A percentile compares a stretch with the other conserved stretches of the same genome.
phyloP scores from a whole-genome alignment of 768 basidiomycete species.

The Krasilnikovozyma curviuscula region DNA sequence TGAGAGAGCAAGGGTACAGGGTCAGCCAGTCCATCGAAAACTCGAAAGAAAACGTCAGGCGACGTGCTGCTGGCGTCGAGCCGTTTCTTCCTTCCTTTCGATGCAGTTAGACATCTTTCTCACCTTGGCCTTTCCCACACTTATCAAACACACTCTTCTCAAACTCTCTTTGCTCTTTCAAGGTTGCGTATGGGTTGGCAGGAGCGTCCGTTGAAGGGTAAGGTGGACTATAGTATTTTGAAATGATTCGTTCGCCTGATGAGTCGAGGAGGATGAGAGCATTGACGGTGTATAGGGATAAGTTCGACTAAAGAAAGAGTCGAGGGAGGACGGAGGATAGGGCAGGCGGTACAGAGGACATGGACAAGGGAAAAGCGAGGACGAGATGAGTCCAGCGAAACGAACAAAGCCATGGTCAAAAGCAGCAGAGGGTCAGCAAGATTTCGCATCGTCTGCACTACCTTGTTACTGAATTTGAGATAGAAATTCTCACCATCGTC shows the following conservation, averaged over 20 bases:
- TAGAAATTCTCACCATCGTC: too few relatives aligned
- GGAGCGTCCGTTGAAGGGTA: constrained; percentile 26
- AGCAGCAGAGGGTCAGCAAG: too few relatives aligned
- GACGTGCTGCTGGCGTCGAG: background rate
- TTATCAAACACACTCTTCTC: constrained; percentile 93
- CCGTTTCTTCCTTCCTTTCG: background rate
- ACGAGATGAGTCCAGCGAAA: too few relatives aligned
- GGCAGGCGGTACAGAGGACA: too few relatives aligned
- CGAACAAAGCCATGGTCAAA: too few relatives aligned
- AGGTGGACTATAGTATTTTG: constrained; percentile 81
- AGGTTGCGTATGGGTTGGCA: constrained; percentile 25
- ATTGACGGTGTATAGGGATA: constrained; percentile 69
- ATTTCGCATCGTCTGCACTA: too few relatives aligned
- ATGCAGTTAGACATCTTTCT: constrained; percentile 15
- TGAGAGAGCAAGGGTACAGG: too few relatives aligned
- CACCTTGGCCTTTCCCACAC: constrained; percentile 82
- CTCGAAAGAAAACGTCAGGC: background rate
- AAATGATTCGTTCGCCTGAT: constrained; percentile 85
- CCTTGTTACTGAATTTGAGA: too few relatives aligned
- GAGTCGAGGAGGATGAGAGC: constrained; percentile 81
- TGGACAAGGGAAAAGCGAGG: too few relatives aligned
- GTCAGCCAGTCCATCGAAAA: too few relatives aligned
- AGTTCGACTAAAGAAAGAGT: constrained; percentile 32
- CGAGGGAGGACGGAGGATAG: too few relatives aligned
- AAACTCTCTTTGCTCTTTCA: constrained; percentile 87